These are phyloP conservation scores for Cladosporium cucumerinum DNA, from an alignment of 2,329 filamentous ascomycete genomes.

Conservation along the genomic window DNA sequence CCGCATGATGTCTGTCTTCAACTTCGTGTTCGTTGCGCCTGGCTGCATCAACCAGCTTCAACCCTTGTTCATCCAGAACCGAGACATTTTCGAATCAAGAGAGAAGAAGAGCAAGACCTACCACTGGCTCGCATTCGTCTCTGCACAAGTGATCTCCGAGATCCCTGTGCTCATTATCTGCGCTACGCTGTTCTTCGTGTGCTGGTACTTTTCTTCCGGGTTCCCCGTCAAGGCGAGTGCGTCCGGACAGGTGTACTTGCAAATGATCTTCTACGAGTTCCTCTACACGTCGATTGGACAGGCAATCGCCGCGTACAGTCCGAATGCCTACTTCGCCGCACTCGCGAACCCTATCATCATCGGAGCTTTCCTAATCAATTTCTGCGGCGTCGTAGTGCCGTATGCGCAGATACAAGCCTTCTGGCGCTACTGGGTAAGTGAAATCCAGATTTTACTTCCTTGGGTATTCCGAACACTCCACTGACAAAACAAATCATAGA, in stretches of 20 bases:
- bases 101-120: constrained; percentile 67
- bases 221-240: constrained; percentile 44
- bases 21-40: constrained; percentile 36
- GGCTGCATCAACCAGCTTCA: constrained; percentile 58
- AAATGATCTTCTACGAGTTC: constrained; percentile 43
- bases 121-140: constrained; percentile 69
- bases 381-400: constrained; percentile 36
- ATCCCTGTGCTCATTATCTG: constrained; percentile 65
- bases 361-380: constrained; percentile 29
- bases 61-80: constrained; percentile 57
- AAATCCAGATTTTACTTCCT: background rate
- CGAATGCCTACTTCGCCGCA: constrained; percentile 45
- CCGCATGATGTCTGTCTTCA: constrained; percentile 34
- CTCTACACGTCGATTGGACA: constrained; percentile 48
- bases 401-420: constrained; percentile 34
- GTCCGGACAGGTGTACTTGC: constrained; percentile 45
- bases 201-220: constrained; percentile 35
- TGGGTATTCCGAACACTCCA: background rate
- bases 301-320: constrained; percentile 48
- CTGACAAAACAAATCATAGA: constrained; percentile 4
- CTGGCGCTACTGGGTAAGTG: constrained; percentile 36
- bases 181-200: constrained; percentile 43
- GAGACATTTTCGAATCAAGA: constrained; percentile 57
- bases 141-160: constrained; percentile 68
- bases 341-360: constrained; percentile 41